Base-by-base conservation (phyloP, 805 yeast genomes). In the Zygotorulaspora chibaensis region DNA sequence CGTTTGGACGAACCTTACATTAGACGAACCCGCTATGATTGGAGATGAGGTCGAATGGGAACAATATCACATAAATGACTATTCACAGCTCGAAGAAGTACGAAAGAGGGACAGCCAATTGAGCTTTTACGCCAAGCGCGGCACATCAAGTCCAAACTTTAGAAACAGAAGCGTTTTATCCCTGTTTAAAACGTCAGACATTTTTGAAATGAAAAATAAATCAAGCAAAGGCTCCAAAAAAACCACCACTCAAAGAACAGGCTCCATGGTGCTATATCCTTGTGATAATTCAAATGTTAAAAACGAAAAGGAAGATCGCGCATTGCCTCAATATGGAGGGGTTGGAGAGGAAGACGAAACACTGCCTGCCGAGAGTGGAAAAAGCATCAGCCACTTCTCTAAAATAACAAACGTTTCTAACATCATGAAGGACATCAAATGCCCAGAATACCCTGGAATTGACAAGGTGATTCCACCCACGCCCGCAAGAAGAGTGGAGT, bases 401-500 rank as follows among this genome's bases (percentile, higher is more conserved):
- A 54, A 51, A 27, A 39, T 55, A 52, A 44, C 52, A 38, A 44
- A 53, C 38, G 51, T 62, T 10, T 55, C 66, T 13, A 45, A 55
- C 3, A 43, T 58, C 5, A 61, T 64, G 13, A 60, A 56, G 45
- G 63, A 59, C 26, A 40, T 67, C 1, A 65, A 63, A 56, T 83
- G 52, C 59, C 87, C 81, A 31, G 62, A 46, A 59, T 74, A 50
- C 58, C 80, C 58, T 55, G 71, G 56, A 64, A 74, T 53, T 38
- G 62, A 54, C 51, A 62, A 57, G 28, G 71, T 84, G 11, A 63
- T 79, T 6, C 88, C 90, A 2, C 78, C 82, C 2, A 83, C 89
- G 0, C 90, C 87, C 0, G 80, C 79, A 8, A 82, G 76, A 58
- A 81, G 77, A 51, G 74, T 81, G 74, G 82, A 77, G 29, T 51